Evolutionary conservation across 2,329 filamentous ascomycete genomes (phyloP), one percentile per base, ranked within the genome.

Genomic region (Bipolaris oryzae): DNA sequence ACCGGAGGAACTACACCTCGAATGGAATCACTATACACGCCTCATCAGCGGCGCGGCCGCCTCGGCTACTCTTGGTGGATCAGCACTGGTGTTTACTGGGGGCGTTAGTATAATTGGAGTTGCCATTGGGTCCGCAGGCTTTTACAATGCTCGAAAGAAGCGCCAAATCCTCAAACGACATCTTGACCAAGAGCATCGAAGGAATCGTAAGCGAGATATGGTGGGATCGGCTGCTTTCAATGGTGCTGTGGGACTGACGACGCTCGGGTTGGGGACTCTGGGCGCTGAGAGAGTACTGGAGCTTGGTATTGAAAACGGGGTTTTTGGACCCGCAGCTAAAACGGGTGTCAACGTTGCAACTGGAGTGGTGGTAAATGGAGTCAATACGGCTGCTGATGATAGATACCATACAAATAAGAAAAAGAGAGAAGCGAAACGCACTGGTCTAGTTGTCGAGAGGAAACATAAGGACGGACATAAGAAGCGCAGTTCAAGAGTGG

Each of bases 11-110:
- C 47, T 50, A 13, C 9, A 16, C 5, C 37, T 33, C 6, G 47
- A 50, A 50, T 50, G 47, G 47, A 34, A 50, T 42, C 47, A 50
- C 23, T 50, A 50, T 28, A 50, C 47, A 23, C 47, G 47, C n/a
- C 13, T n/a, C 7, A 42, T 50, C 25, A 50, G 16, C 15, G 47
- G 47, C 28, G 2, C 47, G 37, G 37, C 47, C 13, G 18, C 47
- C 34, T 50, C 47, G 5, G 13, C 47, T 9, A 33, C 23, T n/a
- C 10, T 50, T 2, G 35, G 21, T 33, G 47, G 35, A 33, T 33
- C 37, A n/a, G 37, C 47, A 42, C 10, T 41, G 25, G 23, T 49
- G 23, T 33, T 33, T 11, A 50, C 47, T 3, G n/a, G 23, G 5
- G 47, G 47, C 13, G 13, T 50, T 9, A 50, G 47, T 34, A 11